Base-by-base conservation (phyloP, 257 asterid species). In the Penstemon davidsonii region DNA sequence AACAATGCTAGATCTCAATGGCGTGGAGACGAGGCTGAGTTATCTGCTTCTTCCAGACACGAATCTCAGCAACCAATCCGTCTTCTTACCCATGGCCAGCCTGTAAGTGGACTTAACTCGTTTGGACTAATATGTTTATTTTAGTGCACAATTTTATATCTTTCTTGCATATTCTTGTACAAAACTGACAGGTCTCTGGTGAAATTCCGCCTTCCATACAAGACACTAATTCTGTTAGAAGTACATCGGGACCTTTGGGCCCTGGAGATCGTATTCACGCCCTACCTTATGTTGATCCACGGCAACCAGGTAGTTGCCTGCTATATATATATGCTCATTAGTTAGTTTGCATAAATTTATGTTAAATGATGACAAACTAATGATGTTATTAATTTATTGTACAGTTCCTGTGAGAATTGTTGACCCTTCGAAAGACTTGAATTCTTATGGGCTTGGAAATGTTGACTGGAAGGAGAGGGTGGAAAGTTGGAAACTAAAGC, bases 391-490 rank as follows among this genome's bases (percentile, higher is more conserved):
- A 7, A 68, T 71, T 25, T 25, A 25, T 57, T 66, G 13, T 79
- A 72, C 80, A 88, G 96, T 88, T 71, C 93, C 96, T 68, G 96
- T 90, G 49, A 80, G 96, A 78, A 86, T 88, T 70, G 93, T 90
- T 64, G 96, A 90, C 66, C 96, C 96, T 72, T 84, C 94, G 12
- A 89, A 87, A 78, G 96, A 89, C 76, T 85, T 89, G 81, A 87
- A 85, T 78, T 76, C 96, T 33, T 89, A 89, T 68, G 96, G 96
- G 51, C 95, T 89, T 54, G 92, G 95, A 71, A 84, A 71, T 76
- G 95, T 89, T 65, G 96, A 89, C 88, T 89, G 96, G 96, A 89
- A 89, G 78, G 96, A 89, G 81, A 82, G 95, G 66, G 96, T 89
- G 40, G 95, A 89, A 55, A 84, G 95, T 19, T 89, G 96, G 96